Evolutionary conservation across 768 basidiomycete species (phyloP), one percentile per base, ranked within the genome.

Genomic region (Psilocybe tampanensis): DNA sequence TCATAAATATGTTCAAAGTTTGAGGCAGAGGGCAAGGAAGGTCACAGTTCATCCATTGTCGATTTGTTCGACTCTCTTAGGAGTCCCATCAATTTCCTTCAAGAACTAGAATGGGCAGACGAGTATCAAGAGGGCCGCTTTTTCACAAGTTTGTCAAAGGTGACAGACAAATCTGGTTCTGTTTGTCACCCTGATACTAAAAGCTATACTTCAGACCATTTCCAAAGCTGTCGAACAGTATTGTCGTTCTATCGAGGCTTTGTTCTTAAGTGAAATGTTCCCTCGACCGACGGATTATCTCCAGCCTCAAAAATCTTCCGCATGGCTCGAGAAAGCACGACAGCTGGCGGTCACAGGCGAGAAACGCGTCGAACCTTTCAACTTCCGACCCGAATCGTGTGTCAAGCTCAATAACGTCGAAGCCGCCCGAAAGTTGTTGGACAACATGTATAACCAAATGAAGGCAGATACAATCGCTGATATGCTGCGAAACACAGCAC

Each of bases 331-430:
- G 72, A 92, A 86, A 64, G 93, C 93, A 3, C 85, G 86, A 60
- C 85, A 87, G 63, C 84, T 95, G 2, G 79, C 92, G 9, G 79
- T 80, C 3, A 76, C 84, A 47, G 88, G 88, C 44, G 95, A 98
- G 72, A 95, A 92, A 80, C 95, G 91, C 71, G 81, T 95, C 43
- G 94, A 95, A 64, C 92, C 94, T 1, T 99, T 95, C 80, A 93
- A 95, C 66, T 98, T 99, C 77, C 86, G 83, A 48, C 83, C 95
- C 0, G 86, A 96, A 75, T 94, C 94, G 0, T 98, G 95, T 66
- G 92, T 99, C 69, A 98, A 98, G 77, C 82, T 98, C 49, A 99
- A 99, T 78, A 98, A 98, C 71, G 86, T 98, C 60, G 95, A 95
- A 64, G 90, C 93, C 11, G 94, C 95, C 1, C 86, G 95, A 26